Conservation (phyloP, 805 yeast species). For the Pichia sporocuriosa region DNA sequence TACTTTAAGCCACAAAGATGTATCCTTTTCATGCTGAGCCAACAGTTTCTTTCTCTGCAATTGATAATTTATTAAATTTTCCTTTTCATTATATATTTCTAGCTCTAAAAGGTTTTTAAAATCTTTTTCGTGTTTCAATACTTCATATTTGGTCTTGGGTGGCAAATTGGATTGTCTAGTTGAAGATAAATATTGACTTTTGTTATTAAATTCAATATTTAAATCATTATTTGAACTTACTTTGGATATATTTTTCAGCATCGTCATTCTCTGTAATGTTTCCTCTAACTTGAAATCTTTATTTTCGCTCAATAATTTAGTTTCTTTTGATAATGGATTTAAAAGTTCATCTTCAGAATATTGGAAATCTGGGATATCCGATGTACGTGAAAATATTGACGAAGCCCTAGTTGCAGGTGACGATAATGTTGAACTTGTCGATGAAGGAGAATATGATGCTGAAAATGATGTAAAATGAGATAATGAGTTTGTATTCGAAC, state of each 20-base stretch:
- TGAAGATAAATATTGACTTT: conserved; percentile 29
- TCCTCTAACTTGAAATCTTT: conserved; percentile 31
- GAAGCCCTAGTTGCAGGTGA: conserved; percentile 38
- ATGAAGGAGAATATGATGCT: background rate
- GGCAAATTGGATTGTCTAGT: conserved; percentile 65
- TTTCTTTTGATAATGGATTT: conserved; percentile 29
- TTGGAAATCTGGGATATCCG: conserved; percentile 25
- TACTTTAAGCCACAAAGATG: conserved; percentile 36
- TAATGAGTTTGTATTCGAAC: background rate
- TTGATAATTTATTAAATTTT: conserved; percentile 28
- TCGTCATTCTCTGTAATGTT: conserved; percentile 30
- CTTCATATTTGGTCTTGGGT: conserved; percentile 52
- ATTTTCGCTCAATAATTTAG: conserved; percentile 29
- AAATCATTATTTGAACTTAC: background rate
- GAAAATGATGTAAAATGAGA: background rate
- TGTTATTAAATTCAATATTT: background rate
- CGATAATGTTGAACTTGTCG: conserved; percentile 17
- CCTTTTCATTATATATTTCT: conserved; percentile 36
- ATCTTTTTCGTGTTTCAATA: conserved; percentile 46
- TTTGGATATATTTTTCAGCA: conserved; percentile 21
- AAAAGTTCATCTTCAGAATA: conserved; percentile 18
- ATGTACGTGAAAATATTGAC: conserved; percentile 36
- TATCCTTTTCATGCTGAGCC: conserved; percentile 33
- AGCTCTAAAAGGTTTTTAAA: conserved; percentile 38
- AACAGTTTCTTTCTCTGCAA: conserved; percentile 28